phyloP scores from a whole-genome alignment of 2,329 filamentous ascomycete species.

The Septoria petroselini region DNA sequence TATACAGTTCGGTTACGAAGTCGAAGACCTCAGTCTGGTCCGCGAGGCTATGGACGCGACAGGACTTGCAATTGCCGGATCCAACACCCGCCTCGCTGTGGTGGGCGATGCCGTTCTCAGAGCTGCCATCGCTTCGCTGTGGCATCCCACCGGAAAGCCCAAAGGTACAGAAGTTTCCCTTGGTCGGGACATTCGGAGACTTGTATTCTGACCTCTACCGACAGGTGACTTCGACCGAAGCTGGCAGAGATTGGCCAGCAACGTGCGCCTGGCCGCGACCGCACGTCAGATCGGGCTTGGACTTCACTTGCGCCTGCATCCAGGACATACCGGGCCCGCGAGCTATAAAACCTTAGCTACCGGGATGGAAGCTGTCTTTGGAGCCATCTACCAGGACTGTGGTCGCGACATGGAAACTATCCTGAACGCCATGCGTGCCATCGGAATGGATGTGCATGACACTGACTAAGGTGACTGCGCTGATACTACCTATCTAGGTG shows the following conservation, averaged over 20 bases:
- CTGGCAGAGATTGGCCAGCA: background rate
- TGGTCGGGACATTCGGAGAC: background rate
- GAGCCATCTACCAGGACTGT: conserved; percentile 11
- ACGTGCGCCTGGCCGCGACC: background rate
- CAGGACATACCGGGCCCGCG: background rate
- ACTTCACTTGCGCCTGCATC: background rate
- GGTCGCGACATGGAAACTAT: background rate
- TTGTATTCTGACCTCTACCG: background rate
- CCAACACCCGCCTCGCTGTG: background rate
- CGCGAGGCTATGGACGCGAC: conserved; percentile 1
- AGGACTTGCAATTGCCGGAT: background rate
- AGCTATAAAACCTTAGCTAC: conserved; percentile 3
- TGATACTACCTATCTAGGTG: background rate
- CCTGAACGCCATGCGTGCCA: background rate
- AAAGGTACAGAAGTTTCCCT: background rate
- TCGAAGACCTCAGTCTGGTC: background rate
- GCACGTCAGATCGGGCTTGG: background rate
- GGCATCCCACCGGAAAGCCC: conserved; percentile 1
- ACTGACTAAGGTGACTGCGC: background rate
- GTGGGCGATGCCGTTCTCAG: conserved; percentile 3
- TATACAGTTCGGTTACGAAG: background rate
- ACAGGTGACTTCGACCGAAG: background rate
- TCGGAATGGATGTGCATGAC: conserved; percentile 2
- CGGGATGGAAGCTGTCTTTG: conserved; percentile 7
- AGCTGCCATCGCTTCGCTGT: background rate